Conservation (phyloP, 177 flowering plant genomes). For the Vitis hybrid region DNA sequence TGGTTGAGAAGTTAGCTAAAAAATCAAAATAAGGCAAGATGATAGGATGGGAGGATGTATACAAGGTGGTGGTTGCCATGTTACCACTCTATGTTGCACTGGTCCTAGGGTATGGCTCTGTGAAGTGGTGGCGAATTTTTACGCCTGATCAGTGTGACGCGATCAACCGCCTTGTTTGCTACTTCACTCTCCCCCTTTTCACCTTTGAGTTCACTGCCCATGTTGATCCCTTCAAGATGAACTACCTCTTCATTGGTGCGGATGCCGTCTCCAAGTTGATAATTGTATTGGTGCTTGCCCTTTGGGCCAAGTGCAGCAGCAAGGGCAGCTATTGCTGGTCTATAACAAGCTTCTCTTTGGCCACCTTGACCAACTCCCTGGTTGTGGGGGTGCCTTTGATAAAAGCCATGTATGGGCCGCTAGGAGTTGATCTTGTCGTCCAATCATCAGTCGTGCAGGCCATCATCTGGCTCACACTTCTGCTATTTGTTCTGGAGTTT, state of each 20-base stretch:
- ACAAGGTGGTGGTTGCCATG: slow-evolving; percentile 74
- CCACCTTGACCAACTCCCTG: slow-evolving; percentile 68
- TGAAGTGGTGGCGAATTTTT: slow-evolving; percentile 78
- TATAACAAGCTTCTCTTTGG: slow-evolving; percentile 80
- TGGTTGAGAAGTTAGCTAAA: not conserved
- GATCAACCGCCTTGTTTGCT: slow-evolving; percentile 60
- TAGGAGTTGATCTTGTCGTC: slow-evolving; percentile 65
- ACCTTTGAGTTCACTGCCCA: slow-evolving; percentile 65
- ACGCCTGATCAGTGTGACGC: slow-evolving; percentile 61
- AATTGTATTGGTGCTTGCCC: slow-evolving; percentile 39
- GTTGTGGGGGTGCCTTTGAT: slow-evolving; percentile 82
- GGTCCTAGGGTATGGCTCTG: slow-evolving; percentile 68
- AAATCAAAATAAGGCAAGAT: slow-evolving; percentile 24
- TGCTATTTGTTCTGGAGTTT: slow-evolving; percentile 64
- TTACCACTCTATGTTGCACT: slow-evolving; percentile 68
- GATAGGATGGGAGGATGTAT: slow-evolving; percentile 68
- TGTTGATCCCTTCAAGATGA: slow-evolving; percentile 65
- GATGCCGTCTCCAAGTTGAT: slow-evolving; percentile 65
- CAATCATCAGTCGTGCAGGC: slow-evolving; percentile 69
- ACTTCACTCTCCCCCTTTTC: slow-evolving; percentile 77
- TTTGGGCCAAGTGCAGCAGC: slow-evolving; percentile 70
- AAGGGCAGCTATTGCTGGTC: slow-evolving; percentile 77
- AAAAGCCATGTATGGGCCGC: slow-evolving; percentile 75
- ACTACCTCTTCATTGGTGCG: slow-evolving; percentile 55
- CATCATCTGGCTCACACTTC: slow-evolving; percentile 63